These are phyloP conservation scores for Suillus ampliporus DNA, from an alignment of 768 basidiomycete species.

Conservation along the genomic window DNA sequence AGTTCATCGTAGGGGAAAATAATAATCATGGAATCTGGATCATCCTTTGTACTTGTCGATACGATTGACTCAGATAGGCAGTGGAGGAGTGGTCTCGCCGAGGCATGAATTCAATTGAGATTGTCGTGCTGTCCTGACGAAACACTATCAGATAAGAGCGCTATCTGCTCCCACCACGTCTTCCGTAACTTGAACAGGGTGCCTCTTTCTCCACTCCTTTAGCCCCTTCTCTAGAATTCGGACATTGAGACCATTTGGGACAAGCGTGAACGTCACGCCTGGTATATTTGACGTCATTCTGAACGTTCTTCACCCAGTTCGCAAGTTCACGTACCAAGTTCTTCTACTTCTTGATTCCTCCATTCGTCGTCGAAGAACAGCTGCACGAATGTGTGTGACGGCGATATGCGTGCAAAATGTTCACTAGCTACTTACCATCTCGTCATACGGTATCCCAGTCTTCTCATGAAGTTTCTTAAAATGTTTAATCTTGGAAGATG, in stretches of 20 bases:
- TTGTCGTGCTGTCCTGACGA: background rate
- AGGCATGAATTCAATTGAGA: background rate
- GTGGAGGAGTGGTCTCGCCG: background rate
- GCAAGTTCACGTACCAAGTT: conserved; percentile 49
- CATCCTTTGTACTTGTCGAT: background rate
- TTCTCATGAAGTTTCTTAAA: conserved; percentile 75
- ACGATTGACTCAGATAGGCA: conserved; percentile 6
- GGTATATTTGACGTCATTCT: background rate
- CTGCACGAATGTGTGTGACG: conserved; percentile 30
- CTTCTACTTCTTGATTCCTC: conserved; percentile 58
- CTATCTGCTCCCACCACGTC: background rate
- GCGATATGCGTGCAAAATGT: background rate
- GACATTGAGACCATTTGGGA: conserved; percentile 62
- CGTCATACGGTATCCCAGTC: conserved; percentile 77
- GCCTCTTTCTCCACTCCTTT: conserved; percentile 65
- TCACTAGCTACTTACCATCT: conserved; percentile 66
- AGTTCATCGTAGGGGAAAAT: background rate
- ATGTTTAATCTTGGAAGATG: conserved; percentile 82
- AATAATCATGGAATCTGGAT: background rate
- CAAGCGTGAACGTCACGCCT: conserved; percentile 87
- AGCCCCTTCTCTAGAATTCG: conserved; percentile 76
- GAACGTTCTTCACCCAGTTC: background rate
- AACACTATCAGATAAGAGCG: background rate
- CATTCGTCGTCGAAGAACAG: conserved; percentile 77
- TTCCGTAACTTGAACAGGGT: conserved; percentile 26